Percentiles rank a stretch among this genome's conserved stretches.
Evolutionary conservation across 1,284 basidiomycete species (phyloP).

Genomic region (Vanrija sp.): DNA sequence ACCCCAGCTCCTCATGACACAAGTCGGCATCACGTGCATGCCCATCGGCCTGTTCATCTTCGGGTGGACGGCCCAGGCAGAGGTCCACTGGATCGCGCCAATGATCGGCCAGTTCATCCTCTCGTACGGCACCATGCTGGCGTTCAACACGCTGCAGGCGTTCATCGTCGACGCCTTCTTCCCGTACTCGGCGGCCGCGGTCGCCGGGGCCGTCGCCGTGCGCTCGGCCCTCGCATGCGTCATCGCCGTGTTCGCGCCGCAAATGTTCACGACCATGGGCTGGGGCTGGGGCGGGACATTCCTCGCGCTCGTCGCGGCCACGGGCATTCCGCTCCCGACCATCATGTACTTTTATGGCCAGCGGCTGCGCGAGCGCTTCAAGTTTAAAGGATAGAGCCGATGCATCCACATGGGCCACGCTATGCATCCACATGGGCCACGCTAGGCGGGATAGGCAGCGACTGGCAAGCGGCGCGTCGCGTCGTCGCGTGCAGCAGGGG

Average conservation of each 20-base stretch:
- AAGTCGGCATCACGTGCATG: constrained; percentile 50
- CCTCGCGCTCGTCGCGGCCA: constrained; percentile 41
- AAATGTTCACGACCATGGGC: constrained; percentile 46
- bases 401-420: no score
- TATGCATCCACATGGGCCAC: no score
- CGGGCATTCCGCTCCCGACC: constrained; percentile 47
- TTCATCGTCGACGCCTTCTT: constrained; percentile 51
- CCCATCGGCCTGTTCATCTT: constrained; percentile 48
- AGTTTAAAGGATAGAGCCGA: constrained; percentile 21
- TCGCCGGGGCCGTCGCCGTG: constrained; percentile 43
- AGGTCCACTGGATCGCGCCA: constrained; percentile 45
- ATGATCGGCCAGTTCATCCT: constrained; percentile 33
- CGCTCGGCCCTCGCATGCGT: constrained; percentile 45
- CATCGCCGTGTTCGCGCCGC: constrained; percentile 46
- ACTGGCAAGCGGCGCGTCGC: no score
- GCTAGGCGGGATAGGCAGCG: no score
- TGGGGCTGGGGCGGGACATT: constrained; percentile 50
- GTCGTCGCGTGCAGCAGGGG: no score
- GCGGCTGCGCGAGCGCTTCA: constrained; percentile 37
- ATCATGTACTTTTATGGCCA: constrained; percentile 47
- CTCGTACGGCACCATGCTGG: constrained; percentile 42
- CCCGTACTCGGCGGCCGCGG: constrained; percentile 50
- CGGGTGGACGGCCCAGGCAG: constrained; percentile 41
- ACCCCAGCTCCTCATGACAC: constrained; percentile 42
- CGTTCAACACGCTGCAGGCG: constrained; percentile 47